Conservation (phyloP, 1,139 yeast genomes). For the Saccharomyces hybrid region DNA sequence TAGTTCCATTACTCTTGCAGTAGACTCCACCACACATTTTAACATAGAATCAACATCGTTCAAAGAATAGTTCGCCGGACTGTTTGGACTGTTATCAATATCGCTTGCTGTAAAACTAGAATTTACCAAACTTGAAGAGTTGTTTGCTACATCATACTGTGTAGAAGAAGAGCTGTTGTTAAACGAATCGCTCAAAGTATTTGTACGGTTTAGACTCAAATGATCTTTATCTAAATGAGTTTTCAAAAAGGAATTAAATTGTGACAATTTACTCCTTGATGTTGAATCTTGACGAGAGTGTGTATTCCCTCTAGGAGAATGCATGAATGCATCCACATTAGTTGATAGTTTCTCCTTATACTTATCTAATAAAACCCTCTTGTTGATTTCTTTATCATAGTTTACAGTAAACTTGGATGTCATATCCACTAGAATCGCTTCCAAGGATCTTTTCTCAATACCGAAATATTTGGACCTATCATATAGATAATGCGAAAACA, state of each 20-base stretch:
- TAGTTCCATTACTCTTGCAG: constrained; percentile 72
- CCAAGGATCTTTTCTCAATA: constrained; percentile 64
- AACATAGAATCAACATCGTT: constrained; percentile 55
- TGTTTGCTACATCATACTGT: not conserved
- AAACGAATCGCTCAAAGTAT: constrained; percentile 25
- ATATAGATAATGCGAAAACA: constrained; percentile 63
- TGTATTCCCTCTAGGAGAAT: not conserved
- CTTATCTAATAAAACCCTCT: constrained; percentile 41
- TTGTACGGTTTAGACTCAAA: constrained; percentile 14
- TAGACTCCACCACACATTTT: constrained; percentile 68
- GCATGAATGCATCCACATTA: constrained; percentile 5
- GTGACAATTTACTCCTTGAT: constrained; percentile 31
- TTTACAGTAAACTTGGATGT: constrained; percentile 46
- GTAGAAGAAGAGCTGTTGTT: not conserved
- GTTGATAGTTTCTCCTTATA: constrained; percentile 19
- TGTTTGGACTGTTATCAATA: constrained; percentile 7
- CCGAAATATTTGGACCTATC: constrained; percentile 61
- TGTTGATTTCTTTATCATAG: constrained; percentile 46
- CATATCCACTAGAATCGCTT: constrained; percentile 46
- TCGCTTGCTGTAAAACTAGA: not conserved
- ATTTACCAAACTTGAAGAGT: not conserved
- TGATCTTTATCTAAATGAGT: constrained; percentile 35
- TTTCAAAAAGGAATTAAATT: constrained; percentile 36
- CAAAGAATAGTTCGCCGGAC: constrained; percentile 35
- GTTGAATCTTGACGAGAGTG: constrained; percentile 5